A percentile compares a stretch with the other conserved stretches of the same genome.
These are phyloP conservation scores for Termitomyces sp. DNA, from an alignment of 768 basidiomycete species.

Conservation along the genomic window DNA sequence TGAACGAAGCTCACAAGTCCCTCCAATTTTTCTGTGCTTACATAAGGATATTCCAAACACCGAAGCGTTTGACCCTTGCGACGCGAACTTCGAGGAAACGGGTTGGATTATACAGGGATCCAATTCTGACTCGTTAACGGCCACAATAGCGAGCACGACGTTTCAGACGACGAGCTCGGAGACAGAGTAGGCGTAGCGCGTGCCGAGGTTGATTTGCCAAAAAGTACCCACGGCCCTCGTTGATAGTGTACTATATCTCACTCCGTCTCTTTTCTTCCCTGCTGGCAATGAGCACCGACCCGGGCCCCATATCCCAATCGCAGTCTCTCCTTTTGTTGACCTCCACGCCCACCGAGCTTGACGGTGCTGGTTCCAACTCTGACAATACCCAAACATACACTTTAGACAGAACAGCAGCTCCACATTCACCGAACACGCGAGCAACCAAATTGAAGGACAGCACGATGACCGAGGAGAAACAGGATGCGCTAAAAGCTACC, in stretches of 20 bases:
- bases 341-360: conserved; percentile 18
- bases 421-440: conserved; percentile 8
- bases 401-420: conserved; percentile 8
- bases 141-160: conserved; percentile 4
- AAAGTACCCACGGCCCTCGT: conserved; percentile 35
- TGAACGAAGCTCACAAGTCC: not conserved
- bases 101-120: not conserved
- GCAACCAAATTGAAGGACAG: conserved; percentile 6
- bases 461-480: conserved; percentile 1
- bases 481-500: not conserved
- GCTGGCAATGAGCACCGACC: conserved; percentile 42
- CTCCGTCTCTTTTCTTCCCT: conserved; percentile 17
- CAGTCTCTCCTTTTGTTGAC: conserved; percentile 25
- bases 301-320: conserved; percentile 21
- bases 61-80: not conserved
- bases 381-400: conserved; percentile 13
- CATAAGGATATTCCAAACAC: conserved; percentile 9
- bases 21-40: conserved; percentile 13
- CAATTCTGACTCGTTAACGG: not conserved
- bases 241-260: conserved; percentile 24
- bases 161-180: not conserved
- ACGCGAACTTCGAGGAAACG: not conserved
- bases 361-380: conserved; percentile 24
- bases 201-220: conserved; percentile 16
- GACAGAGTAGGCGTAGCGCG: not conserved